Base-by-base conservation (phyloP, 768 basidiomycete species). In the Naganishia onofrii region DNA sequence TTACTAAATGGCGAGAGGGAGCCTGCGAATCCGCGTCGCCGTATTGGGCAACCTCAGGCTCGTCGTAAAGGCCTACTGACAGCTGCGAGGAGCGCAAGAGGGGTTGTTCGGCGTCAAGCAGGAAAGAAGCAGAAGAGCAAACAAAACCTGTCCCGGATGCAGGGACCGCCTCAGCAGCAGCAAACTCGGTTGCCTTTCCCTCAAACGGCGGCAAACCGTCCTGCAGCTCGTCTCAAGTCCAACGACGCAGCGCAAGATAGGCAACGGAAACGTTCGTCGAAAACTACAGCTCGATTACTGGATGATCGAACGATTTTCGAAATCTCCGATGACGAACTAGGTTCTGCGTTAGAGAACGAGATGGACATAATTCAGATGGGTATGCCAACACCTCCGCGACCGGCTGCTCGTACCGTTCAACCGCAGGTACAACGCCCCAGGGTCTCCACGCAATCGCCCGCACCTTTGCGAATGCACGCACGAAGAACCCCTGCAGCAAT, bases 251-350 rank as follows among this genome's bases (percentile, higher is more conserved):
- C 48, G 13, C 48, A 51, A 23, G 48, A 7, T n/a, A 21, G 57
- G 34, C 32, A 36, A 23, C 34, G 17, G 34, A 58, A 23, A 58
- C 31, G 34, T 8, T 26, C 54, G 6, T 29, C 54, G 29, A 34
- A 34, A 55, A 32, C 21, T 19, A 7, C 54, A 55, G 38, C 53
- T 8, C 57, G 57, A 23, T 10, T 71, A 29, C 34, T 71, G 23
- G 67, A 71, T 55, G 70, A 71, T 48, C 56, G 38, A 23, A 55
- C 55, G 23, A 71, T 71, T 29, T 71, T 71, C 48, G 42, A 69
- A 32, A 38, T 52, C 57, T 46, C 57, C 34, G 57, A 58, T 8
- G 34, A 32, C 34, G 57, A 58, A 21, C 15, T 31, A 34, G n/a
- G 19, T 2, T 9, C 34, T 7, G 57, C n/a, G 32, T 2, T 34